Evolutionary conservation across 345 rosid species (phyloP).

Genomic region (Cardamine chenopodiifolia): DNA sequence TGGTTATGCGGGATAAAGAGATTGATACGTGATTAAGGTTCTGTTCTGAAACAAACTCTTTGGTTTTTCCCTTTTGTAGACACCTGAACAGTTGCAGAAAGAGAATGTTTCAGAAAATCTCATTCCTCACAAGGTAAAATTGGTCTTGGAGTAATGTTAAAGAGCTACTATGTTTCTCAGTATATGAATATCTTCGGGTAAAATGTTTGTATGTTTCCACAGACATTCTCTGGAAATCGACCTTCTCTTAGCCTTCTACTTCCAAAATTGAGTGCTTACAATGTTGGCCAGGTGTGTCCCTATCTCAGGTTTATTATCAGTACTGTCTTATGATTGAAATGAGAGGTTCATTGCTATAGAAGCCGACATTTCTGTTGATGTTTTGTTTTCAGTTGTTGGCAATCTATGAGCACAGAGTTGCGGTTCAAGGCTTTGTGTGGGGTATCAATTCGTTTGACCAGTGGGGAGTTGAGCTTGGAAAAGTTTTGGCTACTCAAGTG

Average conservation of each 20-base stretch:
- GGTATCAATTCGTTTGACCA: constrained; percentile 98
- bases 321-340: not conserved
- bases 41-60: constrained; percentile 25
- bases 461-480: constrained; percentile 99
- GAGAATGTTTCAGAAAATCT: constrained; percentile 78
- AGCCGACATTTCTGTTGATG: not conserved
- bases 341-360: constrained; percentile 17
- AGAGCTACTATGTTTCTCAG: not conserved
- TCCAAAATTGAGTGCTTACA: constrained; percentile 74
- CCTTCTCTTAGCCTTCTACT: constrained; percentile 95
- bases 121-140: constrained; percentile 89
- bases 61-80: constrained; percentile 49
- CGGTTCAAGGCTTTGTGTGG: constrained; percentile 94
- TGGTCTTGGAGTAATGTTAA: constrained; percentile 10
- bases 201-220: constrained; percentile 28
- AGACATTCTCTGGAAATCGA: constrained; percentile 89
- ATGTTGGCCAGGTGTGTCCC: constrained; percentile 72
- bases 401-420: constrained; percentile 92
- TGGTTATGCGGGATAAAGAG: not conserved
- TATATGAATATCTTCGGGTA: not conserved
- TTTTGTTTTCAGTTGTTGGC: constrained; percentile 68
- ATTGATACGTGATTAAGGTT: constrained; percentile 8
- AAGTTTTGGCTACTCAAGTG: constrained; percentile 95
- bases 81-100: constrained; percentile 76
- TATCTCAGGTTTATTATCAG: constrained; percentile 2